phyloP scores from a whole-genome alignment of 179 eudicot genomes.

The Patellifolia procumbens region DNA sequence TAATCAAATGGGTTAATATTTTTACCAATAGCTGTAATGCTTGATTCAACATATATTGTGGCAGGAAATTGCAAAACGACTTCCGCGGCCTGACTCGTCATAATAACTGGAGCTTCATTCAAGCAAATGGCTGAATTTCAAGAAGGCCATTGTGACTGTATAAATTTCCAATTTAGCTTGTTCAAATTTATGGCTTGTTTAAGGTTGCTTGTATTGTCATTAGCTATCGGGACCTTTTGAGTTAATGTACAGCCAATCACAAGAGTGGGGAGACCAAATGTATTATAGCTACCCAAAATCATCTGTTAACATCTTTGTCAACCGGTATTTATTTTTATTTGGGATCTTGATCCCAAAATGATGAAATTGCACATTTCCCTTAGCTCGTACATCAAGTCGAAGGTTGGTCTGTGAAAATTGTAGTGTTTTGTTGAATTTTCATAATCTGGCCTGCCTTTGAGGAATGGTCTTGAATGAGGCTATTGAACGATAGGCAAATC shows the following conservation, averaged over 20 bases:
- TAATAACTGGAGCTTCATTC: conserved; percentile 21
- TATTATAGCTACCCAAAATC: not conserved
- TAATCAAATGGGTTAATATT: not conserved
- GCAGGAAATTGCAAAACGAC: conserved; percentile 86
- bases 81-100: conserved; percentile 67
- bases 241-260: not conserved
- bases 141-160: conserved; percentile 2
- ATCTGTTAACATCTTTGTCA: not conserved
- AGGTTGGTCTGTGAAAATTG: not conserved
- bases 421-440: not conserved
- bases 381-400: not conserved
- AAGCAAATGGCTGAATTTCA: not conserved
- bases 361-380: not conserved
- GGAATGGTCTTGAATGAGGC: too few species aligned
- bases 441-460: too few species aligned
- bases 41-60: conserved; percentile 12
- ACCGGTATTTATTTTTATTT: not conserved
- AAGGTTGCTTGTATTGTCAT: not conserved
- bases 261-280: not conserved
- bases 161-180: not conserved
- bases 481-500: too few species aligned
- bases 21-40: not conserved
- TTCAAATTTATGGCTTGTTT: not conserved
- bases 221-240: not conserved
- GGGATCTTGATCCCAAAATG: not conserved